Percentiles rank a stretch among this genome's conserved stretches.
Evolutionary conservation across 495 filamentous ascomycete genomes (phyloP).

Genomic region (Talaromyces stipitatus): DNA sequence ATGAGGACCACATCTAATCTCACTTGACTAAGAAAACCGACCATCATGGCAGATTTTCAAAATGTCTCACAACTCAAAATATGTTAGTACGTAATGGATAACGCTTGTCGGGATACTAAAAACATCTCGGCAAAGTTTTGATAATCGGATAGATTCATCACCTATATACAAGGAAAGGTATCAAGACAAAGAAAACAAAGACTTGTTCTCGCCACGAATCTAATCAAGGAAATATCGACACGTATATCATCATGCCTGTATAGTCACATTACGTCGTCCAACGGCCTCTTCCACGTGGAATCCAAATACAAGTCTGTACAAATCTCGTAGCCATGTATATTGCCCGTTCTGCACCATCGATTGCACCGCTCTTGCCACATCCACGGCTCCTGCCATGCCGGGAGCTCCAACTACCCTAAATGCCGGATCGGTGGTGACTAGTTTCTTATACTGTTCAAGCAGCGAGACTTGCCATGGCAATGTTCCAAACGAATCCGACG

Average conservation of each 20-base stretch:
- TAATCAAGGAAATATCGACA: background rate
- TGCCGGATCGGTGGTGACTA: constrained; percentile 61
- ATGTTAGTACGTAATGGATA: no score
- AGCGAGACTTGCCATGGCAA: constrained; percentile 60
- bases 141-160: background rate
- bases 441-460: constrained; percentile 67
- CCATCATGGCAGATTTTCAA: no score
- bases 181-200: background rate
- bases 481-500: constrained; percentile 68
- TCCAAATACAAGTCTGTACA: constrained; percentile 80
- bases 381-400: constrained; percentile 53
- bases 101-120: background rate
- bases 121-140: background rate
- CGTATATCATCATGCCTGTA: constrained; percentile 27
- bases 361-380: constrained; percentile 67
- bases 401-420: constrained; percentile 52
- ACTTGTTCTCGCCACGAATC: background rate
- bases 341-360: constrained; percentile 63
- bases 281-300: constrained; percentile 71
- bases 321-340: constrained; percentile 68
- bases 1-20: no score
- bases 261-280: constrained; percentile 39
- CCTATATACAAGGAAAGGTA: constrained; percentile 2
- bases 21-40: no score
- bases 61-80: no score